phyloP scores from a whole-genome alignment of 2,329 filamentous ascomycete species.

The Bisporella sp. region DNA sequence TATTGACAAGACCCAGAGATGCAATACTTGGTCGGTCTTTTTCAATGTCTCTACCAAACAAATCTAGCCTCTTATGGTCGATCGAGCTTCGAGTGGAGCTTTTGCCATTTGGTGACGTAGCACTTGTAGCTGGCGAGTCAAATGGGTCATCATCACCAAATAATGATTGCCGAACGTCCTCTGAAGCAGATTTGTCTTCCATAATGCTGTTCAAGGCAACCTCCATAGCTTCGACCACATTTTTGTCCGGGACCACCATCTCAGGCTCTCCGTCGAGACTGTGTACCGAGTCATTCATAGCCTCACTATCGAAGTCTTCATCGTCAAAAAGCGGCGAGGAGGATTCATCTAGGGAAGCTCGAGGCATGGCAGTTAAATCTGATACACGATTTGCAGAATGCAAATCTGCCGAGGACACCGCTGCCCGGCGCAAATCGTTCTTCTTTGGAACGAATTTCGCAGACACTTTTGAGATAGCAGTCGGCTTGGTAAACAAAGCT shows the following conservation, averaged over 20 bases:
- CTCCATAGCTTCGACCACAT: slow-evolving; percentile 89
- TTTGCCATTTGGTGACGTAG: slow-evolving; percentile 41
- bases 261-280: slow-evolving; percentile 71
- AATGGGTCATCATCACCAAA: slow-evolving; percentile 46
- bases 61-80: slow-evolving; percentile 43
- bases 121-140: slow-evolving; percentile 35
- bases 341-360: slow-evolving; percentile 67
- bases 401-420: slow-evolving; percentile 54
- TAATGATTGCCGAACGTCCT: slow-evolving; percentile 59
- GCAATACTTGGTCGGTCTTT: slow-evolving; percentile 84
- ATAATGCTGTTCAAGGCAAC: slow-evolving; percentile 88
- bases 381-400: slow-evolving; percentile 34
- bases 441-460: slow-evolving; percentile 37
- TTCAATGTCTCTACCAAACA: slow-evolving; percentile 42
- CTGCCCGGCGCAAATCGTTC: slow-evolving; percentile 50
- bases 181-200: slow-evolving; percentile 65
- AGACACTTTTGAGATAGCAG: slow-evolving; percentile 37
- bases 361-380: slow-evolving; percentile 32
- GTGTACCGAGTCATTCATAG: slow-evolving; percentile 62
- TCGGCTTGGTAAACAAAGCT: slow-evolving; percentile 33
- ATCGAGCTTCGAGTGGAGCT: slow-evolving; percentile 56
- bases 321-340: slow-evolving; percentile 68
- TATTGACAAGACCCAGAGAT: slow-evolving; percentile 83
- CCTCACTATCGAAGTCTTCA: slow-evolving; percentile 68
- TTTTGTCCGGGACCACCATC: slow-evolving; percentile 56